These are phyloP conservation scores for Poronia punctata DNA, from an alignment of 495 filamentous ascomycete genomes.

Conservation along the genomic window DNA sequence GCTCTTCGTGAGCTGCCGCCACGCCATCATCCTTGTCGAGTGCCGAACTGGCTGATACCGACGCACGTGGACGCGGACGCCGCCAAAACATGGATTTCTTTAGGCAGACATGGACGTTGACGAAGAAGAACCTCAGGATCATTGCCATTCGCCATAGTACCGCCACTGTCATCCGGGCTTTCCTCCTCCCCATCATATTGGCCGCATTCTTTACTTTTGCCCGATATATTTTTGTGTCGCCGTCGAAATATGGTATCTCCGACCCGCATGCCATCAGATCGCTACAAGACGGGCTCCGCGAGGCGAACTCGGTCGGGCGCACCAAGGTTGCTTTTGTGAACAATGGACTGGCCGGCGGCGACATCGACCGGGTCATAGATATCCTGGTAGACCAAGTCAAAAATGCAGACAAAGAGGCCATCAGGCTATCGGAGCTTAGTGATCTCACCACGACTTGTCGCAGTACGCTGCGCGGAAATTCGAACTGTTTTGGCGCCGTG, in stretches of 20 bases:
- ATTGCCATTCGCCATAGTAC: constrained; percentile 55
- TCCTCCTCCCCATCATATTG: constrained; percentile 65
- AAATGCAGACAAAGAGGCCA: constrained; percentile 48
- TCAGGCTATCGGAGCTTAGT: constrained; percentile 41
- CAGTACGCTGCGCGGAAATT: constrained; percentile 62
- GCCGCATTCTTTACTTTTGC: constrained; percentile 61
- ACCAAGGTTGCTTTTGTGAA: constrained; percentile 74
- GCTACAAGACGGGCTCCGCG: constrained; percentile 51
- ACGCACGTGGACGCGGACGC: not conserved
- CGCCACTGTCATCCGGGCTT: constrained; percentile 59
- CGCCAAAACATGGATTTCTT: constrained; percentile 44
- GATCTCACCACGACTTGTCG: constrained; percentile 56
- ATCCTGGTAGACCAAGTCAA: constrained; percentile 45
- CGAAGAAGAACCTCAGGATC: constrained; percentile 67
- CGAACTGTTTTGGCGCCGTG: constrained; percentile 66
- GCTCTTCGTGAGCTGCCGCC: not conserved
- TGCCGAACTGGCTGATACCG: not conserved
- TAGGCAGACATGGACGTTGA: constrained; percentile 66
- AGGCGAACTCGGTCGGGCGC: constrained; percentile 40
- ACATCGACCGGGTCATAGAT: constrained; percentile 66
- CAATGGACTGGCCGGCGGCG: constrained; percentile 59
- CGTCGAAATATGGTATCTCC: constrained; percentile 62
- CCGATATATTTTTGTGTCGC: constrained; percentile 59
- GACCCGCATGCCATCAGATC: constrained; percentile 48
- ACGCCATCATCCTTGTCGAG: too few relatives aligned